Base-by-base conservation (phyloP, 768 basidiomycete species). In the Lactifluus pinguis region DNA sequence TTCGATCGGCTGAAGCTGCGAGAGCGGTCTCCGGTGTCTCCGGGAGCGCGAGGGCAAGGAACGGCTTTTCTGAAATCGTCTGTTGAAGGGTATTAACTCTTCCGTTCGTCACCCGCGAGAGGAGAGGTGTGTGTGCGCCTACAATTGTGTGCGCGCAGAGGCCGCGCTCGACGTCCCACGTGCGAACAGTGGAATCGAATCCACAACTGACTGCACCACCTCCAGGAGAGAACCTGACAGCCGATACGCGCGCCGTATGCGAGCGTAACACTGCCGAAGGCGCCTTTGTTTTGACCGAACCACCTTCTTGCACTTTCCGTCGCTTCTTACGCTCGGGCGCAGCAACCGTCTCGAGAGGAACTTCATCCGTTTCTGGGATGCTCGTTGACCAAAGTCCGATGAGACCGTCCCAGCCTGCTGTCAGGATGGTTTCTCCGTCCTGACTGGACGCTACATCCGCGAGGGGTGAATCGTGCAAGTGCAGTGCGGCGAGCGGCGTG, bases 151-250 rank as follows among this genome's bases (percentile, higher is more conserved):
- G 70, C 0, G 78, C 76, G 61, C 87, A 92, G 6, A 91, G 73
- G 2, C 88, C 92, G 42, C 76, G 79, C 66, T 91, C 87, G 3
- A 87, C 76, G 68, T 97, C 92, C 95, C 95, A 99, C 2, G 79
- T 75, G 25, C 92, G 79, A 6, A 98, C 83, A 0, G 92, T 92
- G 32, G 94, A 95, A 72, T 97, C 95, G 69, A 92, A 91, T 0
- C 91, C 89, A 68, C 86, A 87, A 66, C 89, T 92, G 63, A 84
- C 83, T 32, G 85, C 93, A 58, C 44, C 61, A 17, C 73, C 77
- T 42, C 66, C 65, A 3, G 70, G 69, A 11, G 73, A 72, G 73
- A 89, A 95, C 0, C 82, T 68, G 4, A 82, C 86, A 39, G 81
- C 84, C 6, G 92, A 92, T 1, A 98, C 87, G 13, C 91, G 78